A percentile compares a stretch with the other conserved stretches of the same genome.
Evolutionary conservation across 352 stramenopile species (phyloP).

Genomic region (Aphanomyces astaci): DNA sequence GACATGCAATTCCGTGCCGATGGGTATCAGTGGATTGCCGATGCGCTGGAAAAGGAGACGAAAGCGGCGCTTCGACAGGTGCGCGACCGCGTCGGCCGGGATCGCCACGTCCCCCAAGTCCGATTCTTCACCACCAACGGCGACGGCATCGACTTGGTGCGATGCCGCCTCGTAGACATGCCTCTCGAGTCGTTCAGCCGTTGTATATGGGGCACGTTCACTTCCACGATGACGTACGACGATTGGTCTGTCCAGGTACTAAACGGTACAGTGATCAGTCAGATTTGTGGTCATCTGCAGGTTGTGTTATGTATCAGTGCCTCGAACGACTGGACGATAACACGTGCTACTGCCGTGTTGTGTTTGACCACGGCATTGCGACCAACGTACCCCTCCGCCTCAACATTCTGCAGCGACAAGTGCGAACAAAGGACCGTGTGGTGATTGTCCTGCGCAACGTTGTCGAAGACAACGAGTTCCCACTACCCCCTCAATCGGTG

Average conservation of each 20-base stretch:
- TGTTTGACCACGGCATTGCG: background rate
- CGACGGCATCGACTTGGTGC: background rate
- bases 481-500: background rate
- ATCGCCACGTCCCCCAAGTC: background rate
- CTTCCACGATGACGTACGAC: background rate
- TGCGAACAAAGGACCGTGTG: background rate
- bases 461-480: background rate
- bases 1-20: background rate
- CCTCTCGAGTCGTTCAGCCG: background rate
- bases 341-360: background rate
- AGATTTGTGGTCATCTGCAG: background rate
- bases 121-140: background rate
- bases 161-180: background rate
- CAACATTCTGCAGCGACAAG: background rate
- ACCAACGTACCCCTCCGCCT: background rate
- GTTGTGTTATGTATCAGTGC: background rate
- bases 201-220: slow-evolving; percentile 2
- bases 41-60: background rate
- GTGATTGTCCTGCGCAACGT: slow-evolving; percentile 5
- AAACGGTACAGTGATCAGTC: background rate
- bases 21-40: background rate
- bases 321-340: slow-evolving; percentile 1
- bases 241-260: background rate
- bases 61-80: background rate
- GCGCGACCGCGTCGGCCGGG: background rate